Conservation (phyloP, 768 basidiomycete genomes). For the Xerocomus brunneocitrinus region DNA sequence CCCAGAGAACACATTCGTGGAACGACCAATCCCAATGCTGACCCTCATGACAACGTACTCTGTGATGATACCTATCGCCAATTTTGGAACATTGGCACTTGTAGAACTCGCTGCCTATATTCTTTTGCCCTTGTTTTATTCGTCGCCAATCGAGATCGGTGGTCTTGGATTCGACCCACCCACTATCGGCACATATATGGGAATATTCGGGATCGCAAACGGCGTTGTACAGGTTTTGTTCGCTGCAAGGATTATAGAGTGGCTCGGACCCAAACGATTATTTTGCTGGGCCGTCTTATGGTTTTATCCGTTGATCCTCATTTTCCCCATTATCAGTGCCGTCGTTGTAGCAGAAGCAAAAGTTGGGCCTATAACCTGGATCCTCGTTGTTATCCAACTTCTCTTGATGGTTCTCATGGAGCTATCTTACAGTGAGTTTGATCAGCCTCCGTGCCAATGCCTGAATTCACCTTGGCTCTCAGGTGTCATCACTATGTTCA, state of each 20-base stretch:
- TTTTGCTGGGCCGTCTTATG: constrained; percentile 35
- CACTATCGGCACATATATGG: constrained; percentile 38
- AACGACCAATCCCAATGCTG: constrained; percentile 30
- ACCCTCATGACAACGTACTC: constrained; percentile 23
- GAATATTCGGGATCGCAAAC: constrained; percentile 33
- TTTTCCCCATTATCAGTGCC: constrained; percentile 42
- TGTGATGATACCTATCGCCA: constrained; percentile 39
- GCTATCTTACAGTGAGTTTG: constrained; percentile 37
- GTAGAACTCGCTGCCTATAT: constrained; percentile 37
- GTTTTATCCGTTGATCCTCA: constrained; percentile 34
- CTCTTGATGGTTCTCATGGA: constrained; percentile 33
- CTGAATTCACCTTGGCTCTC: neutral
- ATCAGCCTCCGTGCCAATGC: neutral
- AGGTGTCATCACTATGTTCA: constrained; percentile 44
- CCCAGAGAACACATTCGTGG: neutral
- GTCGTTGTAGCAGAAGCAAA: constrained; percentile 31
- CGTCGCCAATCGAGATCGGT: constrained; percentile 40
- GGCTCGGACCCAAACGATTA: constrained; percentile 36
- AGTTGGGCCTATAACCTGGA: constrained; percentile 34
- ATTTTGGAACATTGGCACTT: constrained; percentile 40
- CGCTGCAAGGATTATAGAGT: constrained; percentile 35
- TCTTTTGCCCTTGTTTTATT: constrained; percentile 44
- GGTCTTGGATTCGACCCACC: constrained; percentile 40
- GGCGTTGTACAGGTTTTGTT: constrained; percentile 40
- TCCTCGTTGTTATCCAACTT: constrained; percentile 29